These are phyloP conservation scores for Fraxinus greggii DNA, from an alignment of 305 asterid species.

Conservation along the genomic window DNA sequence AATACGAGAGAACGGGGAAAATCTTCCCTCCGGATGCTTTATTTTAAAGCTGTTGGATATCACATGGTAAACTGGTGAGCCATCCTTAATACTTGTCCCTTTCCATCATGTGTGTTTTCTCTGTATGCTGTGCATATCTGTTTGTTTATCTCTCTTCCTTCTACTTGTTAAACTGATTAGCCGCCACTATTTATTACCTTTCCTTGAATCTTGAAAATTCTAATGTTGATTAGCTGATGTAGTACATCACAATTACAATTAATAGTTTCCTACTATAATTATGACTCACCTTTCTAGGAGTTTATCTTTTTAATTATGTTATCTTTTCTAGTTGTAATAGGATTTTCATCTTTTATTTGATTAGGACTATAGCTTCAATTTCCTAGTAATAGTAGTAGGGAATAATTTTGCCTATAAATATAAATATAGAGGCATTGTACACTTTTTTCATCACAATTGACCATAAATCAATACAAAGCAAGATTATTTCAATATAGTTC, in stretches of 20 bases:
- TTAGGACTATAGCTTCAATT: neutral
- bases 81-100: constrained; percentile 18
- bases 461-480: neutral
- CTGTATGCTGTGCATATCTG: neutral
- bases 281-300: neutral
- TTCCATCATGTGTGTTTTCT: neutral
- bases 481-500: neutral
- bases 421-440: neutral
- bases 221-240: neutral
- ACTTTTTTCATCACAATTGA: neutral
- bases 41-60: constrained; percentile 75
- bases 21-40: constrained; percentile 68
- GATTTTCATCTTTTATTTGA: neutral
- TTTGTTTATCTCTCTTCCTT: neutral
- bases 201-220: neutral
- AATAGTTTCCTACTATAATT: neutral
- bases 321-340: neutral
- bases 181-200: neutral
- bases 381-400: neutral
- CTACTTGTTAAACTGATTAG: neutral
- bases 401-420: neutral
- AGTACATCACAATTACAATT: neutral
- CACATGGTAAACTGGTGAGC: constrained; percentile 99
- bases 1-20: constrained; percentile 68
- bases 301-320: neutral